phyloP scores from a whole-genome alignment of 2,329 filamentous ascomycete species.

The Curvularia sp. region DNA sequence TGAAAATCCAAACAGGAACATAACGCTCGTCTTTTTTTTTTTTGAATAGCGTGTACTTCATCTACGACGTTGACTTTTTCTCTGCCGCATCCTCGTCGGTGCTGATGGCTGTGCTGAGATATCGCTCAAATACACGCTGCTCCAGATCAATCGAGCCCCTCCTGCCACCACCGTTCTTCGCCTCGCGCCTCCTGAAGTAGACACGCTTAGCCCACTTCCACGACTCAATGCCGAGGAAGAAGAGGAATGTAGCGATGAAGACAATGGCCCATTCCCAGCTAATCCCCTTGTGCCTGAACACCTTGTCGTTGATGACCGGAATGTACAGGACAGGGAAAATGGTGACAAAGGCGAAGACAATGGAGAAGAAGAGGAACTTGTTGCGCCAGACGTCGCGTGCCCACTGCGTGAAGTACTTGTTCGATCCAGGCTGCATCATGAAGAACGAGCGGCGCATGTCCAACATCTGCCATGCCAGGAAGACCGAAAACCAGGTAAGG shows the following conservation, averaged over 20 bases:
- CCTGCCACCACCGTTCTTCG: slow-evolving; percentile 28
- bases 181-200: slow-evolving; percentile 41
- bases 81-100: slow-evolving; percentile 38
- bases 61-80: slow-evolving; percentile 30
- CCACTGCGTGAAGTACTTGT: slow-evolving; percentile 66
- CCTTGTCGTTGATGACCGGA: slow-evolving; percentile 68
- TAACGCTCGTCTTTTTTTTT: background rate
- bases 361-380: slow-evolving; percentile 65
- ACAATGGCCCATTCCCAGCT: slow-evolving; percentile 75
- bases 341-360: slow-evolving; percentile 45
- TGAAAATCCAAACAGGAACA: slow-evolving; percentile 1
- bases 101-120: slow-evolving; percentile 44
- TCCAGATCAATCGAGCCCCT: slow-evolving; percentile 43
- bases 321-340: slow-evolving; percentile 62
- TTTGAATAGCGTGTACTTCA: background rate
- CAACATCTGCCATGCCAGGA: slow-evolving; percentile 77
- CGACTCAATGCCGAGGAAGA: slow-evolving; percentile 68
- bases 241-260: slow-evolving; percentile 67
- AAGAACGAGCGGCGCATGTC: slow-evolving; percentile 77
- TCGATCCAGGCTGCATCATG: slow-evolving; percentile 70
- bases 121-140: slow-evolving; percentile 42
- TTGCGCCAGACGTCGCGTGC: slow-evolving; percentile 73
- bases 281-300: slow-evolving; percentile 71
- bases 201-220: slow-evolving; percentile 73
- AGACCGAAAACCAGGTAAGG: slow-evolving; percentile 77